Conservation (phyloP, 345 rosid species). For the Diplotaxis tenuifolia region DNA sequence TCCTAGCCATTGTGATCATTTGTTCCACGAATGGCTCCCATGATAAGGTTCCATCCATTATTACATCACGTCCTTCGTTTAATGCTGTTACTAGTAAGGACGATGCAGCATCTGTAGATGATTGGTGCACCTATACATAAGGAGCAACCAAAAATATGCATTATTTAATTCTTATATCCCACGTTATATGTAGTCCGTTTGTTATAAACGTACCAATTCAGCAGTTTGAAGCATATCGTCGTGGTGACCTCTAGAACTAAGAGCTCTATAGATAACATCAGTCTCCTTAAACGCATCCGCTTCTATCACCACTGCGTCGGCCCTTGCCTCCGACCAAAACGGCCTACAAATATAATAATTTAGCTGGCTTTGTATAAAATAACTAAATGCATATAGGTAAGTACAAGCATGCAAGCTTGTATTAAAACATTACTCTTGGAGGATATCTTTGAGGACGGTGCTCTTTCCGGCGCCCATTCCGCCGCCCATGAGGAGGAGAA, state of each 20-base stretch:
- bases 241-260: conserved; percentile 71
- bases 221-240: conserved; percentile 83
- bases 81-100: conserved; percentile 87
- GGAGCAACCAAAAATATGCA: neutral
- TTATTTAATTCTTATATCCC: neutral
- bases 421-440: conserved; percentile 53
- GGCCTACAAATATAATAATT: conserved; percentile 44
- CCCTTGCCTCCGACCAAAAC: conserved; percentile 77
- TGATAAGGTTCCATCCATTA: conserved; percentile 89
- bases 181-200: neutral
- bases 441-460: conserved; percentile 84
- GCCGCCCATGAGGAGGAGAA: conserved; percentile 92
- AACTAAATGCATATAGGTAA: neutral
- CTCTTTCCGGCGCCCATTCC: conserved; percentile 99
- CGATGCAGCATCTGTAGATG: conserved; percentile 87
- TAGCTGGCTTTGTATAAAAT: neutral
- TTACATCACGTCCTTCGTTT: conserved; percentile 92
- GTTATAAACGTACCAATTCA: conserved; percentile 54
- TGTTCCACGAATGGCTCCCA: conserved; percentile 93
- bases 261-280: conserved; percentile 83
- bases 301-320: conserved; percentile 79
- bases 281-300: conserved; percentile 97
- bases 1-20: conserved; percentile 77
- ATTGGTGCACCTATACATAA: conserved; percentile 70
- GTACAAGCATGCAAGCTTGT: neutral